These are phyloP conservation scores for Vachellia collinsii DNA, from an alignment of 306 rosid genomes.

Conservation along the genomic window DNA sequence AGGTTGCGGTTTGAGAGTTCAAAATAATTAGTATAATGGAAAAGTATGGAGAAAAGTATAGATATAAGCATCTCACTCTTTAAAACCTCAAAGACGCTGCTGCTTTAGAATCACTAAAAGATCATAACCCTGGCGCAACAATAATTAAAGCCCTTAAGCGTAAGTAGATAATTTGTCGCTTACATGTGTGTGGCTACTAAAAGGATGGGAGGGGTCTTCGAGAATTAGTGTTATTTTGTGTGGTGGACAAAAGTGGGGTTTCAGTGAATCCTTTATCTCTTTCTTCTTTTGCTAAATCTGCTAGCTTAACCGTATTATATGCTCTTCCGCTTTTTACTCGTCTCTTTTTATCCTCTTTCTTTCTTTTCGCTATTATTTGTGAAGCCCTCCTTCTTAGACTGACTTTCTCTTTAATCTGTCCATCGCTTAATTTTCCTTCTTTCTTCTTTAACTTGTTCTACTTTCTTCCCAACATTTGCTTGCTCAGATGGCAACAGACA, in stretches of 20 bases:
- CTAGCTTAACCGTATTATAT: constrained; percentile 35
- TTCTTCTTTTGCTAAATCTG: constrained; percentile 39
- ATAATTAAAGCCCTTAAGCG: constrained; percentile 64
- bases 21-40: constrained; percentile 43
- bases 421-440: constrained; percentile 13
- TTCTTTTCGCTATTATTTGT: constrained; percentile 24
- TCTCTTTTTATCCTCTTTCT: constrained; percentile 32
- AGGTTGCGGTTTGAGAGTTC: constrained; percentile 61
- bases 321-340: constrained; percentile 38
- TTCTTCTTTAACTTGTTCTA: constrained; percentile 16
- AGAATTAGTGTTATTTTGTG: constrained; percentile 46
- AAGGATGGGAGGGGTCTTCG: constrained; percentile 54
- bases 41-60: constrained; percentile 56
- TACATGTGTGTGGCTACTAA: constrained; percentile 50
- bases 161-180: constrained; percentile 89
- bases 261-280: constrained; percentile 36
- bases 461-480: constrained; percentile 32
- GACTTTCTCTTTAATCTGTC: constrained; percentile 34
- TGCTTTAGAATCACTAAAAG: constrained; percentile 92
- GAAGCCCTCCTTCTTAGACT: constrained; percentile 58
- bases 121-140: constrained; percentile 69
- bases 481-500: constrained; percentile 36
- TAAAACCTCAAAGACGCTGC: constrained; percentile 73
- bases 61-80: constrained; percentile 74
- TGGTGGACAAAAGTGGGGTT: constrained; percentile 50